These are phyloP conservation scores for Rosa rugosa DNA, from an alignment of 306 rosid species.

Conservation along the genomic window DNA sequence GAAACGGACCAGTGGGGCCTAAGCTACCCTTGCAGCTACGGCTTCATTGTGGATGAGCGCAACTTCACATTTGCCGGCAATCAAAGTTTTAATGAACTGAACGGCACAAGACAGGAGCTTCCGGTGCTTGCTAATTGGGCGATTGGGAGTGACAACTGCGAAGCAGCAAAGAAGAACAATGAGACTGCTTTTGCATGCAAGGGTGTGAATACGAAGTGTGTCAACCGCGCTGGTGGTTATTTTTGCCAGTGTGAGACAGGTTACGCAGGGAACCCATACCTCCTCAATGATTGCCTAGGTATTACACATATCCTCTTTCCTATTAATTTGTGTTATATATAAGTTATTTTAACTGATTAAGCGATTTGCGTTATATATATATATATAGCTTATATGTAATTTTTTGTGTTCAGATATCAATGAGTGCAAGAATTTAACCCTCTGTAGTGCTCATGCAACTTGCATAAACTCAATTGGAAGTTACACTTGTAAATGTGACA, in stretches of 20 bases:
- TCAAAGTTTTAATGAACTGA: not conserved
- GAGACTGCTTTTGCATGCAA: not conserved
- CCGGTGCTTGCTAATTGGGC: conserved; percentile 20
- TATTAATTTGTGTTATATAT: not conserved
- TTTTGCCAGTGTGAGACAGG: not conserved
- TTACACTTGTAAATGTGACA: not conserved
- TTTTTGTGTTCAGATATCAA: conserved; percentile 2
- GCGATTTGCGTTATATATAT: too few species aligned
- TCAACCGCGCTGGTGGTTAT: not conserved
- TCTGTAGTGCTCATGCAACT: not conserved
- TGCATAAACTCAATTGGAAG: not conserved
- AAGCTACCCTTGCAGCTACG: not conserved
- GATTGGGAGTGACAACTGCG: not conserved
- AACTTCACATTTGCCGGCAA: not conserved
- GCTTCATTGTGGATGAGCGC: not conserved
- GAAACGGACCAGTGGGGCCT: not conserved
- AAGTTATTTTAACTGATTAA: too few species aligned
- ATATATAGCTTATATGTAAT: too few species aligned
- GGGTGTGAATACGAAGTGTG: too few species aligned
- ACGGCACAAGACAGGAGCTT: not conserved
- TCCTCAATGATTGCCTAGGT: conserved; percentile 11
- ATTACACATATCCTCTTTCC: not conserved
- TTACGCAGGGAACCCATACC: conserved; percentile 16
- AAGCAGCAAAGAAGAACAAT: not conserved
- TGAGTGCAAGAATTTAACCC: not conserved